Conservation (phyloP, 352 stramenopile species). For the Phytopythium oedochilum region DNA sequence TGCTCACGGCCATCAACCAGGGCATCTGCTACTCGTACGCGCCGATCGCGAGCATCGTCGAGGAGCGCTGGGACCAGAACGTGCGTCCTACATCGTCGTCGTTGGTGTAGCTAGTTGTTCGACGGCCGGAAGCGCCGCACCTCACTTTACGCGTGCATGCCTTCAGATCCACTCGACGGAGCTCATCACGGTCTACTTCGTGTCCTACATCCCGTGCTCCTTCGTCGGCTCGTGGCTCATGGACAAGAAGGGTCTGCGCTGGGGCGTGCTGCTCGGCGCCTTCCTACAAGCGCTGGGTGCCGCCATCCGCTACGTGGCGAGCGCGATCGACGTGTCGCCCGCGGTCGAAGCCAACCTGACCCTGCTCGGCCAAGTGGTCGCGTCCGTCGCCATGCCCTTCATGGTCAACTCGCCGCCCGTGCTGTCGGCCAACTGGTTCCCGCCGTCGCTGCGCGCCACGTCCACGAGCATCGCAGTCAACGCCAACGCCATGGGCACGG, state of each 20-base stretch:
- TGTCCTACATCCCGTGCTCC: slow-evolving; percentile 76
- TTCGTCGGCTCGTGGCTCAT: slow-evolving; percentile 80
- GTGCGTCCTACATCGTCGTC: no score
- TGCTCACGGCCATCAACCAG: slow-evolving; percentile 64
- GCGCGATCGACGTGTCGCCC: slow-evolving; percentile 12
- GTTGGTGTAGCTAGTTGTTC: background rate
- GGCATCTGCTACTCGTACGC: slow-evolving; percentile 79
- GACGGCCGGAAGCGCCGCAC: no score
- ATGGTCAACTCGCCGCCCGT: slow-evolving; percentile 83
- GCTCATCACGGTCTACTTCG: slow-evolving; percentile 76
- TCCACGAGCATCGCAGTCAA: slow-evolving; percentile 74
- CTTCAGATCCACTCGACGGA: slow-evolving; percentile 61
- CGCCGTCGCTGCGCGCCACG: slow-evolving; percentile 52
- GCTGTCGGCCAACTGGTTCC: slow-evolving; percentile 73
- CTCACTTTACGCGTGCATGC: no score
- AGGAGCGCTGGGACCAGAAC: slow-evolving; percentile 46
- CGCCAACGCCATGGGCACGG: slow-evolving; percentile 65
- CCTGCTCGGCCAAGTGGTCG: slow-evolving; percentile 53
- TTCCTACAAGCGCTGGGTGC: slow-evolving; percentile 51
- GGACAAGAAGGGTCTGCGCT: slow-evolving; percentile 68
- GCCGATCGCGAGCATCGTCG: slow-evolving; percentile 59
- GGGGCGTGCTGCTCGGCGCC: slow-evolving; percentile 51
- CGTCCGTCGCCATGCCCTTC: slow-evolving; percentile 73
- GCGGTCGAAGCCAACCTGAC: slow-evolving; percentile 32
- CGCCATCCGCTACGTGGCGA: slow-evolving; percentile 37